phyloP scores from a whole-genome alignment of 2,329 filamentous ascomycete species.

The Ceratocystis variospora region DNA sequence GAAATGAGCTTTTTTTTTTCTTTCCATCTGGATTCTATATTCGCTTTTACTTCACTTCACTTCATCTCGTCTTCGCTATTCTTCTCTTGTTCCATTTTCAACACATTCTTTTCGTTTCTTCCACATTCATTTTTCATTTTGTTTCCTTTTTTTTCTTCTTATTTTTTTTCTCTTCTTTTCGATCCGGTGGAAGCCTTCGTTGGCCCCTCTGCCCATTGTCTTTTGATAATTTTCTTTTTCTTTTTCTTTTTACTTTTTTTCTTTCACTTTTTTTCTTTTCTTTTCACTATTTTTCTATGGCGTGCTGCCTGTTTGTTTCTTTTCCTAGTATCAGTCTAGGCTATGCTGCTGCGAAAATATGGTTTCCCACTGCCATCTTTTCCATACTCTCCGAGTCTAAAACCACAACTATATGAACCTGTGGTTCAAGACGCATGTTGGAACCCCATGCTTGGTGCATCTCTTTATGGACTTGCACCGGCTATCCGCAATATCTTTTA shows the following conservation, averaged over 20 bases:
- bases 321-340: slow-evolving; percentile 18
- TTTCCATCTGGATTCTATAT: not conserved
- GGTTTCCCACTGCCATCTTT: not conserved
- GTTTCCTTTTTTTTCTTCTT: not conserved
- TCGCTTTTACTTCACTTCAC: not conserved
- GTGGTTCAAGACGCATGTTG: no score
- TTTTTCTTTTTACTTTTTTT: not conserved
- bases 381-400: not conserved
- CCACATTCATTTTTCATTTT: not conserved
- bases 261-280: not conserved
- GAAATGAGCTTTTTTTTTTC: not conserved
- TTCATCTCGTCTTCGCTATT: not conserved
- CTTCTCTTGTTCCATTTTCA: not conserved
- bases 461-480: no score
- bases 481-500: not conserved
- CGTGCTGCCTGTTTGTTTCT: not conserved
- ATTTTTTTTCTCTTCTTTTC: slow-evolving; percentile 6
- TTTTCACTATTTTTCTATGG: not conserved
- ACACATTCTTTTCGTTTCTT: not conserved
- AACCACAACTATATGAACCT: not conserved
- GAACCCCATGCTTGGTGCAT: not conserved
- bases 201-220: slow-evolving; percentile 18
- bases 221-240: slow-evolving; percentile 18
- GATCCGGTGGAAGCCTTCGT: slow-evolving; percentile 15
- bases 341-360: not conserved